Percentiles rank a stretch among this genome's conserved stretches.
Conservation (phyloP, 1,284 basidiomycete species). For the Leccinum griseonigrum region DNA sequence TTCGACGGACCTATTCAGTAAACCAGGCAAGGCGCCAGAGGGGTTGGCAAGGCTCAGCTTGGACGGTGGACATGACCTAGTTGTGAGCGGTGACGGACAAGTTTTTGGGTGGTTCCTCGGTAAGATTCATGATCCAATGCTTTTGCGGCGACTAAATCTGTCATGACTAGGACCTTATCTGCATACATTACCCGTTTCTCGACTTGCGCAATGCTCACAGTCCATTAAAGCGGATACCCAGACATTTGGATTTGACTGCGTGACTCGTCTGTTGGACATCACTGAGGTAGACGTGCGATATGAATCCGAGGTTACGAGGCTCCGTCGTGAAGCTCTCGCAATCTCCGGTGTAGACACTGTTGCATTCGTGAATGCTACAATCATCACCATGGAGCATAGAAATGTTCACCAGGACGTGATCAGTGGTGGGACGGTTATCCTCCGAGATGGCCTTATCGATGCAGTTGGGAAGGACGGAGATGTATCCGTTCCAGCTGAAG, state of each 20-base stretch:
- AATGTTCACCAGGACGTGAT: conserved; percentile 44
- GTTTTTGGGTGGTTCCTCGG: conserved; percentile 71
- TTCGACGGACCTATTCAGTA: conserved; percentile 58
- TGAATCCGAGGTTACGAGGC: conserved; percentile 55
- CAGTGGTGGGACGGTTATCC: conserved; percentile 47
- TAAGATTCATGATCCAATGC: conserved; percentile 28
- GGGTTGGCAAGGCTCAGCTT: conserved; percentile 59
- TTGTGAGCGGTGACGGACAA: conserved; percentile 59
- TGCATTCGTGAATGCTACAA: conserved; percentile 62
- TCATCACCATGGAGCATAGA: conserved; percentile 58
- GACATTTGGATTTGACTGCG: conserved; percentile 60
- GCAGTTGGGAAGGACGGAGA: conserved; percentile 43
- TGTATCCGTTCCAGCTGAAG: conserved; percentile 39
- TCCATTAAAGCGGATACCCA: conserved; percentile 45
- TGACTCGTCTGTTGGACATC: conserved; percentile 49
- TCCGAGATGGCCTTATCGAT: conserved; percentile 55
- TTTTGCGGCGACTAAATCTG: conserved; percentile 3
- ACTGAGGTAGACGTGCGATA: conserved; percentile 59
- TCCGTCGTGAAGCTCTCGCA: conserved; percentile 48
- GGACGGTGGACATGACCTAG: conserved; percentile 69
- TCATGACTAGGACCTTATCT: conserved; percentile 55
- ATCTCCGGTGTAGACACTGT: conserved; percentile 43
- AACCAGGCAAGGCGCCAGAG: conserved; percentile 61
- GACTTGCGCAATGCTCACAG: conserved; percentile 46
- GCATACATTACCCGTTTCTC: conserved; percentile 56